phyloP scores from a whole-genome alignment of 805 yeast genomes.

The Candida railenensis region DNA sequence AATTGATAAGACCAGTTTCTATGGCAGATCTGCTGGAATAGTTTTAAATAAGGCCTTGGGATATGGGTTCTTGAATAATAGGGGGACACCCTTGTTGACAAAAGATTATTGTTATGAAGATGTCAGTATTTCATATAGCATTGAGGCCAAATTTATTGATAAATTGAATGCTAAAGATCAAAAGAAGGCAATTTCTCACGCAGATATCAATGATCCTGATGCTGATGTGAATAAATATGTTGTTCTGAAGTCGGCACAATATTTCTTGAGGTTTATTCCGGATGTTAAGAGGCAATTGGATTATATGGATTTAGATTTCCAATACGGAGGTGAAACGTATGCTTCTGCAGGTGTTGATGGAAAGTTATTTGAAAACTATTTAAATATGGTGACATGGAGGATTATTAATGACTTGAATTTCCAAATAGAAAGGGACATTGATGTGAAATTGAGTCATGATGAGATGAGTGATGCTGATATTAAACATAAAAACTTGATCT shows the following conservation, averaged over 20 bases:
- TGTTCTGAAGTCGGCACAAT: slow-evolving; percentile 34
- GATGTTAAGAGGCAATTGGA: slow-evolving; percentile 29
- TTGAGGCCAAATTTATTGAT: slow-evolving; percentile 58
- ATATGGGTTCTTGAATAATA: slow-evolving; percentile 49
- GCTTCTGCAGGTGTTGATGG: slow-evolving; percentile 36
- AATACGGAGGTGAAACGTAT: slow-evolving; percentile 27
- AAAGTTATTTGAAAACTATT: slow-evolving; percentile 24
- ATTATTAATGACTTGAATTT: slow-evolving; percentile 23
- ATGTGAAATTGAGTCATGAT: slow-evolving; percentile 23
- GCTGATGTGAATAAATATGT: slow-evolving; percentile 26
- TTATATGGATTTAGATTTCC: slow-evolving; percentile 22
- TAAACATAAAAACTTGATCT: slow-evolving; percentile 31
- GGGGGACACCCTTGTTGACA: slow-evolving; percentile 55
- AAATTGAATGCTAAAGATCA: slow-evolving; percentile 31
- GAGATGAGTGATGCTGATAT: slow-evolving; percentile 28
- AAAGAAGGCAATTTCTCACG: slow-evolving; percentile 25
- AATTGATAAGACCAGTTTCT: slow-evolving; percentile 35
- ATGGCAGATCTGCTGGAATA: slow-evolving; percentile 31
- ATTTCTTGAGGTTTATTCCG: slow-evolving; percentile 39
- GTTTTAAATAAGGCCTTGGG: slow-evolving; percentile 45
- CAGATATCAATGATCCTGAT: slow-evolving; percentile 38
- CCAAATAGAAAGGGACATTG: slow-evolving; percentile 37
- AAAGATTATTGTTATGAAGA: slow-evolving; percentile 46
- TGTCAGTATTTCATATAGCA: slow-evolving; percentile 48
- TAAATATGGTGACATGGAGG: slow-evolving; percentile 32